Conservation (phyloP, 2,329 filamentous ascomycete genomes). For the Diaporthe destruens region DNA sequence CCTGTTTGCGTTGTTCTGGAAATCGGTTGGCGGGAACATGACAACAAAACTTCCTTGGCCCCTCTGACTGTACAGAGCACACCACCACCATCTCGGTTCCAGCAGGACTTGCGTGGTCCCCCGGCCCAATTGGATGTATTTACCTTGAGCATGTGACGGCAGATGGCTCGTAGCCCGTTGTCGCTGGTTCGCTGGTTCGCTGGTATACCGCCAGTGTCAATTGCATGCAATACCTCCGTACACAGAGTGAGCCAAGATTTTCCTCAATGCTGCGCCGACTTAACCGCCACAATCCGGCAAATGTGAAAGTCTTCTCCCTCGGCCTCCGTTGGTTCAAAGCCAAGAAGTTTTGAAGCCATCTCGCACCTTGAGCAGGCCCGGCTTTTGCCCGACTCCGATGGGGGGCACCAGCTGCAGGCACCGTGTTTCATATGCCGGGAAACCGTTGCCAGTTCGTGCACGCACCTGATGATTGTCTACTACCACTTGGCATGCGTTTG, state of each 20-base stretch:
- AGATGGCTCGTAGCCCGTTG: neutral
- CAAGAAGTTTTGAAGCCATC: neutral
- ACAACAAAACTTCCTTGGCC: constrained; percentile 7
- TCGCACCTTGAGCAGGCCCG: neutral
- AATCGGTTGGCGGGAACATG: neutral
- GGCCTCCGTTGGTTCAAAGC: neutral
- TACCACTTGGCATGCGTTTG: neutral
- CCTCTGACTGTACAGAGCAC: neutral
- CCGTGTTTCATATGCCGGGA: constrained; percentile 2
- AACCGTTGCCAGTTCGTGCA: neutral
- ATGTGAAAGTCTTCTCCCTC: neutral
- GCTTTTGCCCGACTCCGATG: neutral
- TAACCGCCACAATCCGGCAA: constrained; percentile 14
- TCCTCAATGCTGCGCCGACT: constrained; percentile 27
- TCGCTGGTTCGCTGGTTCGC: neutral
- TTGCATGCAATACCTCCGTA: no score
- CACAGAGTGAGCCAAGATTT: neutral
- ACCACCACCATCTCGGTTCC: neutral
- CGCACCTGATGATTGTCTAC: neutral
- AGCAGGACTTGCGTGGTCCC: neutral
- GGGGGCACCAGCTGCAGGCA: neutral
- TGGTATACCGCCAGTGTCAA: neutral
- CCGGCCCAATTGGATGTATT: no score
- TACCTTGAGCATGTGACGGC: neutral
- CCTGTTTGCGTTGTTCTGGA: neutral